phyloP scores from a whole-genome alignment of 352 stramenopile species.

The Globisporangium nagaii region DNA sequence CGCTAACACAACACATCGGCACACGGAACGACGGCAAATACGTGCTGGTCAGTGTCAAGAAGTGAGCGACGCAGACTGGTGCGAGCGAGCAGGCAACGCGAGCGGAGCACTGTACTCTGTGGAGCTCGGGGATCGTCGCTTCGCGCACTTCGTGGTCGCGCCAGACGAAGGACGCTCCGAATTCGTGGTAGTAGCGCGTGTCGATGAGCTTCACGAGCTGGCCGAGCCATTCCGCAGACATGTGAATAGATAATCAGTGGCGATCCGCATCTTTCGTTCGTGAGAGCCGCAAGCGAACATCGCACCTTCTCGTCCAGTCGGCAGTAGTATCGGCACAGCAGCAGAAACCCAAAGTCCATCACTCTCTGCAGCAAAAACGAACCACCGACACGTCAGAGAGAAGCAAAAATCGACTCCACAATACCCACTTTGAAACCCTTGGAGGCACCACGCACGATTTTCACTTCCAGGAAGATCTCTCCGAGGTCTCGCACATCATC shows the following conservation, averaged over 20 bases:
- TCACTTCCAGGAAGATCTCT: slow-evolving; percentile 56
- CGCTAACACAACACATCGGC: too few species aligned
- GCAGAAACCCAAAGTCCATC: slow-evolving; percentile 62
- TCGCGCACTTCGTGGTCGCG: slow-evolving; percentile 44
- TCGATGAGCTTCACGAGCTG: slow-evolving; percentile 45
- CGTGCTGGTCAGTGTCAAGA: too few species aligned
- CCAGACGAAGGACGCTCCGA: slow-evolving; percentile 44
- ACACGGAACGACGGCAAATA: too few species aligned
- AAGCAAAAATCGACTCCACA: too few species aligned
- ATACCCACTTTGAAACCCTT: too few species aligned
- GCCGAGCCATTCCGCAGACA: too few species aligned
- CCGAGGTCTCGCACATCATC: slow-evolving; percentile 61
- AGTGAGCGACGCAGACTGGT: background rate
- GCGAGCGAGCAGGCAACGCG: background rate
- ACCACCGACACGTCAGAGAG: background rate
- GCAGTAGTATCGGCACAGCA: slow-evolving; percentile 61
- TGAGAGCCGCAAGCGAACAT: background rate
- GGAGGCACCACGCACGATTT: slow-evolving; percentile 25
- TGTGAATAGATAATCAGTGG: too few species aligned
- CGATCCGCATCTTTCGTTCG: too few species aligned
- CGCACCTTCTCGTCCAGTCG: slow-evolving; percentile 53
- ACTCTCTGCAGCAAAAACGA: slow-evolving; percentile 22
- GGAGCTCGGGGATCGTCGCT: slow-evolving; percentile 26
- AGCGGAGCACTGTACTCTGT: slow-evolving; percentile 19
- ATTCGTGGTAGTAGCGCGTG: slow-evolving; percentile 65